Percentiles rank a stretch among this genome's conserved stretches.
Conservation (phyloP, 805 yeast species). For the Saccharomycopsis guyanensis region DNA sequence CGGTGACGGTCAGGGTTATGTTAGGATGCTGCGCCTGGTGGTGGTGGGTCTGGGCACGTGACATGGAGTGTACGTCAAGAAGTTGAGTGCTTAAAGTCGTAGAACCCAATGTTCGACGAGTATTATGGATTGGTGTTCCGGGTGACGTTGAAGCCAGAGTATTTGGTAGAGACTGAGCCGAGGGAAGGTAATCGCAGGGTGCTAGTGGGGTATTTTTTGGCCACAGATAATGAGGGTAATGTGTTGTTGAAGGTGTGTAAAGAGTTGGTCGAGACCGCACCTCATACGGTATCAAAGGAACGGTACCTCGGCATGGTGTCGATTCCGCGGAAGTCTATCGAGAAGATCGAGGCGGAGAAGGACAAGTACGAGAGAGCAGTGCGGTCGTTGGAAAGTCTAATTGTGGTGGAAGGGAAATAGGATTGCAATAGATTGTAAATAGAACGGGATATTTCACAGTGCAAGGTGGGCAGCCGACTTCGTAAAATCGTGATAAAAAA, state of each 20-base stretch:
- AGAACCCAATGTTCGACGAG: too few relatives aligned
- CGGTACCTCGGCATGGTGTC: conserved; percentile 17
- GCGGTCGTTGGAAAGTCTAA: not conserved
- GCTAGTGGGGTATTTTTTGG: conserved; percentile 10
- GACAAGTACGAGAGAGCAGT: conserved; percentile 8
- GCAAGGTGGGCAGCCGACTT: not conserved
- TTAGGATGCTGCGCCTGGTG: too few relatives aligned
- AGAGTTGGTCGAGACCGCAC: conserved; percentile 6
- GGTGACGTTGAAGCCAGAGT: conserved; percentile 11
- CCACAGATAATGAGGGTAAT: conserved; percentile 10
- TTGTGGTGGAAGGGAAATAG: not conserved
- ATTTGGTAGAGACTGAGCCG: conserved; percentile 5
- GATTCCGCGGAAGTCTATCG: conserved; percentile 12
- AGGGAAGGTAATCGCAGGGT: conserved; percentile 1
- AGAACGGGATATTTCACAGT: not conserved
- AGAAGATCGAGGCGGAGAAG: conserved; percentile 13
- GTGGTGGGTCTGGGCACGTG: not conserved
- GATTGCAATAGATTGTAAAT: not conserved
- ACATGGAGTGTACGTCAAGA: not conserved
- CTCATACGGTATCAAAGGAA: not conserved
- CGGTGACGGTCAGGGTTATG: too few relatives aligned
- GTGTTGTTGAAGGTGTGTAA: conserved; percentile 3
- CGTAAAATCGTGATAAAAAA: not conserved
- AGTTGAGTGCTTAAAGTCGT: too few relatives aligned
- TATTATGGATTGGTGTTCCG: conserved; percentile 9